phyloP scores from a whole-genome alignment of 73 alveolate genomes.

The Symbiodinium pilosum region DNA sequence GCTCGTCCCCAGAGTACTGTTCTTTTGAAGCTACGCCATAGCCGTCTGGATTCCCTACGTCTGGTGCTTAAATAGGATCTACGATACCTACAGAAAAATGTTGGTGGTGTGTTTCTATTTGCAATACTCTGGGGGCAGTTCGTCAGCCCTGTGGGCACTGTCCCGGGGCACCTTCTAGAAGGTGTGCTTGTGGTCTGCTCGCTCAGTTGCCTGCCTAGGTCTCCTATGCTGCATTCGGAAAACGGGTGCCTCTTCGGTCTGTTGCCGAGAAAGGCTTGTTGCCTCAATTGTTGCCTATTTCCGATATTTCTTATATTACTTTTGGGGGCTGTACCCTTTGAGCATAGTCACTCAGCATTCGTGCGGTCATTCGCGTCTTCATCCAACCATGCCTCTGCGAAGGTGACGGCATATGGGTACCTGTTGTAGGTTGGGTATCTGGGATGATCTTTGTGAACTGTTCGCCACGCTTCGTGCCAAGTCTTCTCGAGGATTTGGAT shows the following conservation, averaged over 20 bases:
- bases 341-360: not conserved
- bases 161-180: not conserved
- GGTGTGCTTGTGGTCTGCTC: not conserved
- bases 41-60: not conserved
- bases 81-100: too few relatives aligned
- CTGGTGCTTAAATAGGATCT: too few relatives aligned
- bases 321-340: not conserved
- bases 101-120: too few relatives aligned
- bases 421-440: not conserved
- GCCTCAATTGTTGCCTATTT: not conserved
- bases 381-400: not conserved
- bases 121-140: not conserved
- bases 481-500: not conserved
- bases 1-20: slow-evolving; percentile 43
- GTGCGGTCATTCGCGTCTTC: not conserved
- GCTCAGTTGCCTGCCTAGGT: not conserved
- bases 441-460: not conserved
- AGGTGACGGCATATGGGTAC: not conserved
- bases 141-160: not conserved
- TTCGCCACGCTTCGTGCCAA: not conserved
- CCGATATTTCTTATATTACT: not conserved
- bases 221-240: not conserved
- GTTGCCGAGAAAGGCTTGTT: not conserved
- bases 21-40: slow-evolving; percentile 17
- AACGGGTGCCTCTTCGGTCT: not conserved